A percentile compares a stretch with the other conserved stretches of the same genome.
Evolutionary conservation across 1,284 basidiomycete genomes (phyloP).

Genomic region (Cryptococcus sp.): DNA sequence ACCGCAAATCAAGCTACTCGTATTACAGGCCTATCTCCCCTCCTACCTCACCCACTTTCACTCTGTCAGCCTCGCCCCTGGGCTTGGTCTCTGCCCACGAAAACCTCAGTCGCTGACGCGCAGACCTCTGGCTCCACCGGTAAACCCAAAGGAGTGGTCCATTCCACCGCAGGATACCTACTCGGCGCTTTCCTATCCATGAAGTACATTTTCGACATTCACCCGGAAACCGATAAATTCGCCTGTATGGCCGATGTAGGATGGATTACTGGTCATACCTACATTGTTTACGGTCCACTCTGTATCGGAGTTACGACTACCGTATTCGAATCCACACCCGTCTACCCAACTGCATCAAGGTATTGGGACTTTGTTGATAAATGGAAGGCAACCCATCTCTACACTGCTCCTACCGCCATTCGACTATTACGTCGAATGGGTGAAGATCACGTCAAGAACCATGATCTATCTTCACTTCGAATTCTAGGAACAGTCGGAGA

Average conservation of each 20-base stretch:
- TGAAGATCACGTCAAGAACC: slow-evolving; percentile 74
- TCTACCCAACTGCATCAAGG: slow-evolving; percentile 91
- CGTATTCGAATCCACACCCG: slow-evolving; percentile 94
- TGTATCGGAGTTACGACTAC: slow-evolving; percentile 81
- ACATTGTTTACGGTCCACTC: slow-evolving; percentile 96
- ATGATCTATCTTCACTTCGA: slow-evolving; percentile 79
- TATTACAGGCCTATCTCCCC: too few species aligned
- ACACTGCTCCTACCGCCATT: slow-evolving; percentile 83
- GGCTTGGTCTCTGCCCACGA: too few species aligned
- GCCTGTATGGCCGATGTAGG: slow-evolving; percentile 99
- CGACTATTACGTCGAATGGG: slow-evolving; percentile 86
- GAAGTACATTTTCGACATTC: slow-evolving; percentile 96
- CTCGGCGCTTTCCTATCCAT: slow-evolving; percentile 85
- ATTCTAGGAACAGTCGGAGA: slow-evolving; percentile 93
- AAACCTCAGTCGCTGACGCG: background rate
- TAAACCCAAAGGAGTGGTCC: slow-evolving; percentile 95
- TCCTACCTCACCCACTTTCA: too few species aligned
- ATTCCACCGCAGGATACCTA: slow-evolving; percentile 90
- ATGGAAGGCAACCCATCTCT: slow-evolving; percentile 91
- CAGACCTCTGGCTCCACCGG: slow-evolving; percentile 90
- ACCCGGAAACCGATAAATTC: slow-evolving; percentile 76
- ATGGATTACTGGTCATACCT: slow-evolving; percentile 98
- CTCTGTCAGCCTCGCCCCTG: too few species aligned
- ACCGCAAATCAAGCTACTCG: too few species aligned
- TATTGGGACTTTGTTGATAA: slow-evolving; percentile 97